phyloP scores from a whole-genome alignment of 2,329 filamentous ascomycete species.

The Zarea fungicola region DNA sequence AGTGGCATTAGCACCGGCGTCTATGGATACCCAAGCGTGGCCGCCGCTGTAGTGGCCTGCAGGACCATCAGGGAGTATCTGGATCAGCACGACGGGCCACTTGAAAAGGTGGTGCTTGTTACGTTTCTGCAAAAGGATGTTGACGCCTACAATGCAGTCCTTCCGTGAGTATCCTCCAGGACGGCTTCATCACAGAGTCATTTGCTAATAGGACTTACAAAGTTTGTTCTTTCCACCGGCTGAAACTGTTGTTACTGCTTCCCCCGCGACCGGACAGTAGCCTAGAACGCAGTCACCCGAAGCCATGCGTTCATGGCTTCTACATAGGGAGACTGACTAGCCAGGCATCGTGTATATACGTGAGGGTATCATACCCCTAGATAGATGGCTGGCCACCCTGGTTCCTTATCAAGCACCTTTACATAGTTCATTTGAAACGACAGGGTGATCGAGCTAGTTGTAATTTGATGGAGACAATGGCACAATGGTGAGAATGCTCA shows the following conservation, averaged over 20 bases:
- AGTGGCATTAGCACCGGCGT: slow-evolving; percentile 81
- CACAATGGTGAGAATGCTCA: not conserved
- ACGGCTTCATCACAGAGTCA: too few relatives aligned
- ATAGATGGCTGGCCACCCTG: too few relatives aligned
- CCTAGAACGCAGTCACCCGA: too few relatives aligned
- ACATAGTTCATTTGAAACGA: too few relatives aligned
- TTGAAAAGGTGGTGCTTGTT: slow-evolving; percentile 79
- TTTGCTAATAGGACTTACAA: not conserved
- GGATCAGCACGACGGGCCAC: slow-evolving; percentile 37
- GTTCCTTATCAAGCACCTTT: too few relatives aligned
- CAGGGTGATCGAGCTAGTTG: not conserved
- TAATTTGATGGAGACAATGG: not conserved
- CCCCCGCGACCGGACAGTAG: too few relatives aligned
- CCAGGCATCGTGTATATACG: too few relatives aligned
- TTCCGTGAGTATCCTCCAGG: slow-evolving; percentile 59
- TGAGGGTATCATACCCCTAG: too few relatives aligned
- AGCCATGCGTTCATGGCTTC: too few relatives aligned
- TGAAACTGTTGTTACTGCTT: not conserved
- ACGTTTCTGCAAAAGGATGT: slow-evolving; percentile 77
- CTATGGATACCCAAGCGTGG: slow-evolving; percentile 75
- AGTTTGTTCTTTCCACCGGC: slow-evolving; percentile 8
- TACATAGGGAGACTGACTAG: too few relatives aligned
- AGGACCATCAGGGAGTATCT: slow-evolving; percentile 52
- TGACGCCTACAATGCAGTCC: slow-evolving; percentile 59
- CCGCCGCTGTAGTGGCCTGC: slow-evolving; percentile 69